Base-by-base conservation (phyloP, 1,284 basidiomycete genomes). In the Ganoderma boninense region DNA sequence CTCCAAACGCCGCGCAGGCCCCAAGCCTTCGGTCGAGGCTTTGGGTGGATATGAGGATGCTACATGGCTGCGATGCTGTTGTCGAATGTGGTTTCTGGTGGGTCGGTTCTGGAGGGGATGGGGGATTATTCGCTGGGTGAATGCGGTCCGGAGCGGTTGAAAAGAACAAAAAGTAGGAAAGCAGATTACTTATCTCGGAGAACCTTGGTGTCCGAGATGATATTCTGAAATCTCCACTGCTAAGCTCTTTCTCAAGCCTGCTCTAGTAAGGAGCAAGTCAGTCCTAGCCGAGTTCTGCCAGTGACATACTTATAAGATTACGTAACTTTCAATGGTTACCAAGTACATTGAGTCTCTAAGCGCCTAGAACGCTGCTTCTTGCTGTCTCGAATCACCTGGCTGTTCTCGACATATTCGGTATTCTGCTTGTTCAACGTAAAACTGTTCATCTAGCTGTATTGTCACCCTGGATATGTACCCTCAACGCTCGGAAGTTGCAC, bases 31-130 rank as follows among this genome's bases (percentile, higher is more conserved):
- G 35, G 57, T 35, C 57, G 35, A 35, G 57, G 57, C 32, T 5
- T 23, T 35, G 57, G 54, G 54, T 57, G 29, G 54, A 57, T 18
- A 16, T 16, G 54, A 57, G 54, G 54, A 57, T 57, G 54, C 29
- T 29, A 4, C 29, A 32, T 29, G 29, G 54, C 18, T 57, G 29
- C 14, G 16, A 29, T 29, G 5, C 54, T 57, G 32, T 10, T 49
- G 46, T 20, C 23, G 29, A 16, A 18, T 29, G 32, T 16, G 29
- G 29, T 57, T 57, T 57, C 29, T 16, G 29, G 54, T 29, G 4
- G 54, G 54, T 35, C 18, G 54, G 18, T 35, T 32, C 14, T 32
- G 29, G 29, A 32, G 29, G 26, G 32, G 7, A 14, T 16, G 29
- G 26, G 26, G 29, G 11, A 29, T 57, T 29, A 29, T 57, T 57